These are phyloP conservation scores for Cynara cardunculus DNA, from an alignment of 129 eudicot species.

Conservation along the genomic window DNA sequence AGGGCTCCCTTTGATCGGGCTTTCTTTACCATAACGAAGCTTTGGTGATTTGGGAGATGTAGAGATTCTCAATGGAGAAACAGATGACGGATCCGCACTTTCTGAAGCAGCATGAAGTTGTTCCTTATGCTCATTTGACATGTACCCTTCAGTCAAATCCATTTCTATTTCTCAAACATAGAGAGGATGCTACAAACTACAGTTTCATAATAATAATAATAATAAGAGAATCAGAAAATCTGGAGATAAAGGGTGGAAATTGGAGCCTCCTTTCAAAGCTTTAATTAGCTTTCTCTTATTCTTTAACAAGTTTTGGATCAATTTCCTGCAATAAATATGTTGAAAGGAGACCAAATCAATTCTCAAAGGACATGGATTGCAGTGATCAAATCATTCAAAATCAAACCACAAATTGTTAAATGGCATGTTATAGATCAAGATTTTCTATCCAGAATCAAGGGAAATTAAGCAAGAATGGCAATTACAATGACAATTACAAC, in stretches of 20 bases:
- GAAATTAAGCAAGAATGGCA: neutral
- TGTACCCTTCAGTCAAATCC: conserved; percentile 40
- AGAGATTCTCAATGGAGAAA: conserved; percentile 38
- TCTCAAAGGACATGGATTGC: neutral
- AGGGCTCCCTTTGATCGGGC: conserved; percentile 23
- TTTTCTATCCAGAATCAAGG: neutral
- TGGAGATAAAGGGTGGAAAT: neutral
- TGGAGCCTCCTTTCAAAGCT: conserved; percentile 27
- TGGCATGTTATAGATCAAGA: neutral
- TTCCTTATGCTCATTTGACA: conserved; percentile 57
- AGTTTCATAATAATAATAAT: neutral
- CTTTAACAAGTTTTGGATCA: conserved; percentile 2
- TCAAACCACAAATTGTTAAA: neutral
- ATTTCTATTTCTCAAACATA: conserved; percentile 29
- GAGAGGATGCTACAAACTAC: conserved; percentile 26
- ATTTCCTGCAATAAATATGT: conserved; percentile 6
- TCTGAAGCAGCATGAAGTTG: conserved; percentile 50
- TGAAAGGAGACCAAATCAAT: neutral
- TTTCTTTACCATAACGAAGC: conserved; percentile 25
- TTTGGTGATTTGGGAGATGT: conserved; percentile 51
- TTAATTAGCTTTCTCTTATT: neutral
- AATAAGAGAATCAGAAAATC: no score
- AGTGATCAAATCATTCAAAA: neutral
- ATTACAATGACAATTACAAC: neutral
- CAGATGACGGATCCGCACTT: conserved; percentile 46